Conservation (phyloP, 202 grass and related monocot species). For the Panicum hallii region DNA sequence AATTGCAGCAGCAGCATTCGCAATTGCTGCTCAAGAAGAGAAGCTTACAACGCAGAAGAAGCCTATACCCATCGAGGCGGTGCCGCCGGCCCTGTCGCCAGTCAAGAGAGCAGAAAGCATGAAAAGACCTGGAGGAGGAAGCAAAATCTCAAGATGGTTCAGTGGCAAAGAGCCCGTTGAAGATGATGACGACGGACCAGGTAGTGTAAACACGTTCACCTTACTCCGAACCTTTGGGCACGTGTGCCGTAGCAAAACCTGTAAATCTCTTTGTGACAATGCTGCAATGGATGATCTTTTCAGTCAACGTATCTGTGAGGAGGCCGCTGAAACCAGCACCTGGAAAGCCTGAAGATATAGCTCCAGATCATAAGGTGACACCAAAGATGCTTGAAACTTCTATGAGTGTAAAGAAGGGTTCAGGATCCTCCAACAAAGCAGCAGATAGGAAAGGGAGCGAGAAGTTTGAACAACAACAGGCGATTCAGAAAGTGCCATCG, state of each 20-base stretch:
- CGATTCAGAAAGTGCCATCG: conserved; percentile 45
- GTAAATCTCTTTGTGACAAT: conserved; percentile 6
- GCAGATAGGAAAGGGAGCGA: conserved; percentile 65
- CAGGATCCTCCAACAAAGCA: conserved; percentile 59
- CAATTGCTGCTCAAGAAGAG: conserved; percentile 65
- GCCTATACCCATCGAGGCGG: conserved; percentile 2
- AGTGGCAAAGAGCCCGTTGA: conserved; percentile 62
- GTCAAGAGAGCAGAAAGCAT: conserved; percentile 49
- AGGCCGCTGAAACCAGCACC: conserved; percentile 49
- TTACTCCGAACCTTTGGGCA: not conserved
- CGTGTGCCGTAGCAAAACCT: conserved; percentile 4
- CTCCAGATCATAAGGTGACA: conserved; percentile 44
- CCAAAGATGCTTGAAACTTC: conserved; percentile 51
- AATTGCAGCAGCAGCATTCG: conserved; percentile 76
- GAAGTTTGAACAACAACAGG: conserved; percentile 58
- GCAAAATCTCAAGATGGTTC: conserved; percentile 73
- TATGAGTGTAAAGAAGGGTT: conserved; percentile 56
- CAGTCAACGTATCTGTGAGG: conserved; percentile 60
- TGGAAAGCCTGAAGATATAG: conserved; percentile 13
- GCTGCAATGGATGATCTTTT: conserved; percentile 18
- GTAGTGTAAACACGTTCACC: conserved; percentile 24
- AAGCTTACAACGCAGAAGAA: conserved; percentile 46
- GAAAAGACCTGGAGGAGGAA: conserved; percentile 54
- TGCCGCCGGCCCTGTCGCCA: not conserved
- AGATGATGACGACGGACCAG: conserved; percentile 54